Evolutionary conservation across 2,329 filamentous ascomycete species (phyloP), one percentile per base, ranked within the genome.

Genomic region (Penicillium hesseltinei): DNA sequence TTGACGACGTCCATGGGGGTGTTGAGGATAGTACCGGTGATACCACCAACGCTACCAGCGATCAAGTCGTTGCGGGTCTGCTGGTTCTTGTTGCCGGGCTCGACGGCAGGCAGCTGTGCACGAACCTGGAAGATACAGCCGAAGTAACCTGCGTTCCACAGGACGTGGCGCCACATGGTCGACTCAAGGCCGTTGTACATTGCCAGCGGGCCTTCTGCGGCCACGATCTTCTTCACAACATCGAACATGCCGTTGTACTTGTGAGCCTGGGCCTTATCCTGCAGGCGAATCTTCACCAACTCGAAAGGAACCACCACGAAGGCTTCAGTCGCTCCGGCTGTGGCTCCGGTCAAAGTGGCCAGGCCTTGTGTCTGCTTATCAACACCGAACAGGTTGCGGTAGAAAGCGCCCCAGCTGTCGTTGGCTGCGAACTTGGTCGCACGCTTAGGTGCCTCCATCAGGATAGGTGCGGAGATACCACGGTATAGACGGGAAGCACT

Each of bases 341-440:
- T 91, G 35, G 94, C 94, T 68, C 94, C 94, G 4, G 94, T 99
- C 51, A 99, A 85, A 64, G 97, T 85, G 25, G 94, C 96, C 58
- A 99, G 85, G 2, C 86, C 85, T 79, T 99, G 94, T 72, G 84
- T 97, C 88, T 95, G 94, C 80, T 96, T 90, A 56, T 85, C 77
- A 55, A 89, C 82, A 65, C 90, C 91, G 73, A 99, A 97, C 50
- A 89, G 75, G 66, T 89, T 88, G 73, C 92, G 90, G 82, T 96
- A 99, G 78, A 97, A 84, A 78, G 92, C 87, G 70, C 94, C 94
- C 94, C 94, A 99, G 75, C 93, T 91, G 75, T 99, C 94, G 79
- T 99, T 99, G 78, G 94, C 94, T 46, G 94, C 93, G 78, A 99
- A 99, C 78, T 99, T 99, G 81, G 91, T 97, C 43, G 93, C 93